phyloP scores from a whole-genome alignment of 345 rosid species.

The Mallotus nudiflorus region DNA sequence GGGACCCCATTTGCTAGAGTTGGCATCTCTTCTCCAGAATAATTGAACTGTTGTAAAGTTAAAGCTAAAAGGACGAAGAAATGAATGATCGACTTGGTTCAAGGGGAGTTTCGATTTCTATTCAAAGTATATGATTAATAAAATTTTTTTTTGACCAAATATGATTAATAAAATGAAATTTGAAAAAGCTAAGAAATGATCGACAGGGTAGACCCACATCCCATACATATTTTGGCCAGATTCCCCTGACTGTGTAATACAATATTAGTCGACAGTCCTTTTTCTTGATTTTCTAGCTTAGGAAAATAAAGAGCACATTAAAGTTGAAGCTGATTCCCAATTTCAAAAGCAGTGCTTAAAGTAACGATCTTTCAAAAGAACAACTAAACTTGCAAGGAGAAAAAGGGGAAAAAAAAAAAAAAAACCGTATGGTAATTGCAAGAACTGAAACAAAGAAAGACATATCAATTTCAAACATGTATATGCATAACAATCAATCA shows the following conservation, averaged over 20 bases:
- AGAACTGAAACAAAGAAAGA: not conserved
- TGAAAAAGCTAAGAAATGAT: constrained; percentile 3
- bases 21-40: constrained; percentile 12
- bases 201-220: constrained; percentile 17
- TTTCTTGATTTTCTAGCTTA: too few relatives aligned
- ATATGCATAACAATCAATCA: too few relatives aligned
- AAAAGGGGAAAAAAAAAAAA: too few relatives aligned
- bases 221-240: constrained; percentile 11
- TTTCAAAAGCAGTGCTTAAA: constrained; percentile 9
- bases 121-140: constrained; percentile 13
- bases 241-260: constrained; percentile 9
- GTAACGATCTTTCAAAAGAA: not conserved
- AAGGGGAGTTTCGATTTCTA: constrained; percentile 2
- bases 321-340: not conserved
- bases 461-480: not conserved
- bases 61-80: constrained; percentile 22
- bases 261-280: not conserved
- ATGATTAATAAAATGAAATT: too few relatives aligned
- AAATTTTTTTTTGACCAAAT: too few relatives aligned
- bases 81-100: constrained; percentile 16
- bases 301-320: not conserved
- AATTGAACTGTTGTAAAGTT: constrained; percentile 14
- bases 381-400: not conserved
- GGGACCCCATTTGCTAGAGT: constrained; percentile 25
- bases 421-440: not conserved